Conservation (phyloP, 345 rosid genomes). For the Euphorbia lathyris region DNA sequence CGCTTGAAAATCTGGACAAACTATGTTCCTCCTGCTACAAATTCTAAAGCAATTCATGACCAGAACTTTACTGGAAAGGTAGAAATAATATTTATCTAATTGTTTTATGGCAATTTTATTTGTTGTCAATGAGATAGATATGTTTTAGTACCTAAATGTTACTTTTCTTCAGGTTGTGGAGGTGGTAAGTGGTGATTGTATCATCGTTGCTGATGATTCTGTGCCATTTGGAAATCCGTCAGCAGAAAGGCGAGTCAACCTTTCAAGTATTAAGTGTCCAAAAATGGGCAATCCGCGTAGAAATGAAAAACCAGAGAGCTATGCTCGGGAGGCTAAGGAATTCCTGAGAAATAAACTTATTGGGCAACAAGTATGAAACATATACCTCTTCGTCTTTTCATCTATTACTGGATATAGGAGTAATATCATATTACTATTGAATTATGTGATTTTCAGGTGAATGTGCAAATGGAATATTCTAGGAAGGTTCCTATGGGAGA, state of each 20-base stretch:
- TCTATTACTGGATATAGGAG: not conserved
- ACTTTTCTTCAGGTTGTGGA: conserved; percentile 69
- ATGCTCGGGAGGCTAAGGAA: conserved; percentile 93
- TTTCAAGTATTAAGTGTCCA: conserved; percentile 91
- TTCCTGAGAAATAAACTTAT: conserved; percentile 75
- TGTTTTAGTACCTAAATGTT: not conserved
- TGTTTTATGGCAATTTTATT: not conserved
- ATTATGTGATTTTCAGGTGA: conserved; percentile 50
- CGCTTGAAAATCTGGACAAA: conserved; percentile 81
- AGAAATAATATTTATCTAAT: conserved; percentile 1
- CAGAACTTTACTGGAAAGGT: conserved; percentile 95
- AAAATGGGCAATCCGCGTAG: conserved; percentile 85
- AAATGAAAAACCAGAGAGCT: conserved; percentile 88
- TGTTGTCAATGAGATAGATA: not conserved
- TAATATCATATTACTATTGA: not conserved
- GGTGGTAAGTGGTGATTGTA: conserved; percentile 95
- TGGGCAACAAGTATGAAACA: conserved; percentile 58
- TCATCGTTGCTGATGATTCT: conserved; percentile 89
- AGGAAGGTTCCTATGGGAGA: conserved; percentile 70
- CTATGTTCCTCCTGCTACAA: conserved; percentile 76
- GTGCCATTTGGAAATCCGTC: conserved; percentile 69
- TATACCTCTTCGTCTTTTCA: not conserved
- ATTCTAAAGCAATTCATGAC: conserved; percentile 85
- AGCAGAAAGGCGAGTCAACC: conserved; percentile 88
- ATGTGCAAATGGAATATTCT: conserved; percentile 91